These are phyloP conservation scores for Nematocida displodere DNA, from an alignment of 371 early-diverging fungal genomes.

Conservation along the genomic window DNA sequence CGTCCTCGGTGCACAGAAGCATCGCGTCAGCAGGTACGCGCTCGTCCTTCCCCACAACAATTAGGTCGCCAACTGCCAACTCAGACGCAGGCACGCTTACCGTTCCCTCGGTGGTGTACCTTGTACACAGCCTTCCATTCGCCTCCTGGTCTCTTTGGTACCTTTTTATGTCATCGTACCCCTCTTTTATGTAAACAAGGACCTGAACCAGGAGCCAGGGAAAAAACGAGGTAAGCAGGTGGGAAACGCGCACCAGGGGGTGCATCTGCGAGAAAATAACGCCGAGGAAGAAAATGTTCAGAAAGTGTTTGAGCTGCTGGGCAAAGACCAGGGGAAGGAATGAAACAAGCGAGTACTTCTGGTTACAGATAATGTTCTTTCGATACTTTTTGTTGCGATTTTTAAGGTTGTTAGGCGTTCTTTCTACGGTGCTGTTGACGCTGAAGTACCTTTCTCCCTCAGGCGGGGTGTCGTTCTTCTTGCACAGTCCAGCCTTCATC, in stretches of 20 bases:
- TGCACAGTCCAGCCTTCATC: not conserved
- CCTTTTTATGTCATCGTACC: constrained; percentile 82
- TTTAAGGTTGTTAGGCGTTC: constrained; percentile 35
- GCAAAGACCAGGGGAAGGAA: constrained; percentile 82
- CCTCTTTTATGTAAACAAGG: constrained; percentile 88
- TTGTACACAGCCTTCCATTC: constrained; percentile 74
- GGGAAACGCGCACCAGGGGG: constrained; percentile 70
- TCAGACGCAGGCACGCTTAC: constrained; percentile 72
- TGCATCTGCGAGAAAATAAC: constrained; percentile 86
- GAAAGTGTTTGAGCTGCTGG: constrained; percentile 78
- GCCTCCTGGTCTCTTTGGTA: constrained; percentile 76
- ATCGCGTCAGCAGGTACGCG: constrained; percentile 80
- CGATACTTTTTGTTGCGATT: constrained; percentile 56
- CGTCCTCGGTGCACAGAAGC: constrained; percentile 72
- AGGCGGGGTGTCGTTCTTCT: not conserved
- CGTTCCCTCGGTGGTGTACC: constrained; percentile 68
- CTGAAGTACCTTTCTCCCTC: constrained; percentile 46
- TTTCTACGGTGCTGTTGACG: constrained; percentile 19
- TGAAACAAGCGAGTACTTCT: constrained; percentile 81
- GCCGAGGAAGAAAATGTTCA: constrained; percentile 87
- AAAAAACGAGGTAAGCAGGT: constrained; percentile 82
- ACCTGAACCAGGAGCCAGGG: constrained; percentile 84
- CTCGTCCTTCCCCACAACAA: constrained; percentile 80
- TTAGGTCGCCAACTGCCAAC: constrained; percentile 83
- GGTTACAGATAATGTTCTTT: constrained; percentile 82